These are phyloP conservation scores for Geotrichum ghanense DNA, from an alignment of 805 yeast genomes.

Conservation along the genomic window DNA sequence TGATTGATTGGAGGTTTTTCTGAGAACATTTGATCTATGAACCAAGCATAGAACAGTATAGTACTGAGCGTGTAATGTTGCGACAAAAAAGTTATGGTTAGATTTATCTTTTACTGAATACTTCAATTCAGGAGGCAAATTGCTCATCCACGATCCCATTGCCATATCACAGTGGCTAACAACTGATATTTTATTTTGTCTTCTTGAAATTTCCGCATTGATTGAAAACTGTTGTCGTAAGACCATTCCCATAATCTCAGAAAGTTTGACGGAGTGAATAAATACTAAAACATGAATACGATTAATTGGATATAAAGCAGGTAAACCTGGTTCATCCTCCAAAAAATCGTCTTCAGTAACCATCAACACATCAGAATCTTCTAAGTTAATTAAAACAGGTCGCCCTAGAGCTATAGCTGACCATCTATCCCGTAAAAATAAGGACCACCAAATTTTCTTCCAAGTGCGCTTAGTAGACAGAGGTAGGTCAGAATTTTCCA, in stretches of 20 bases:
- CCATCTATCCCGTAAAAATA: conserved; percentile 58
- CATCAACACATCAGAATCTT: conserved; percentile 72
- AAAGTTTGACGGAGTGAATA: neutral
- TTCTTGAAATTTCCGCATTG: conserved; percentile 1
- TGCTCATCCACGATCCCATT: neutral
- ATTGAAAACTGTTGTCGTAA: neutral
- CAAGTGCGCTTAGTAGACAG: conserved; percentile 37
- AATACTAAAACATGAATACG: neutral
- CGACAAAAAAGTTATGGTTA: conserved; percentile 1
- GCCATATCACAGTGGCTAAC: neutral
- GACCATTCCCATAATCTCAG: conserved; percentile 1
- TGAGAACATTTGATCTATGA: conserved; percentile 19
- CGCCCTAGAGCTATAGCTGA: conserved; percentile 66
- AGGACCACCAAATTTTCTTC: conserved; percentile 68
- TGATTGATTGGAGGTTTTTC: conserved; percentile 16
- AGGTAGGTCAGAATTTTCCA: conserved; percentile 27
- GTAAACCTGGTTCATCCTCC: conserved; percentile 36
- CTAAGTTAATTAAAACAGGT: conserved; percentile 55
- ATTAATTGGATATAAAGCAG: conserved; percentile 8
- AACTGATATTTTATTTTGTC: neutral
- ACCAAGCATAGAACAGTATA: neutral
- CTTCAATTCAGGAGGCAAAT: conserved; percentile 2
- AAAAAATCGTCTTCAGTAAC: conserved; percentile 52
- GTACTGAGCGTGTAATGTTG: conserved; percentile 1
- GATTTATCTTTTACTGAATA: neutral